These are phyloP conservation scores for Salvia hispanica DNA, from an alignment of 257 asterid species.

Conservation along the genomic window DNA sequence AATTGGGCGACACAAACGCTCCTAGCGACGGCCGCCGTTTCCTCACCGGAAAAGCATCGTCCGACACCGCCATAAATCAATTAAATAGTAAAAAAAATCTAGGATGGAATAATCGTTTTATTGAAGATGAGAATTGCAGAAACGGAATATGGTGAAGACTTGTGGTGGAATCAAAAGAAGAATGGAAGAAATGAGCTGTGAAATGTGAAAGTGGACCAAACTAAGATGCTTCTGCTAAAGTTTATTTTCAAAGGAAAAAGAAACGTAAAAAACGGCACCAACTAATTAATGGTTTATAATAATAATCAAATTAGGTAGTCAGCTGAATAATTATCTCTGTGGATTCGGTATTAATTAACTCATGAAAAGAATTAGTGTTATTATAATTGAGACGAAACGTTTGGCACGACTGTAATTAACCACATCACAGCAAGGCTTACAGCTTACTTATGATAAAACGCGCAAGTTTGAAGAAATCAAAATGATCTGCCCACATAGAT, in stretches of 20 bases:
- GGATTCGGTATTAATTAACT: conserved; percentile 21
- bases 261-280: conserved; percentile 16
- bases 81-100: not conserved
- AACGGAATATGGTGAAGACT: conserved; percentile 31
- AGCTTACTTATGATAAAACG: not conserved
- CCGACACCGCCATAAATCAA: conserved; percentile 58
- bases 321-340: conserved; percentile 21
- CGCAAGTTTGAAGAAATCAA: conserved; percentile 34
- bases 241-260: conserved; percentile 25
- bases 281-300: conserved; percentile 34
- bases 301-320: conserved; percentile 29
- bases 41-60: conserved; percentile 62
- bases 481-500: conserved; percentile 9
- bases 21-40: conserved; percentile 72
- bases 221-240: conserved; percentile 43
- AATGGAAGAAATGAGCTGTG: conserved; percentile 58
- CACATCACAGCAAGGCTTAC: conserved; percentile 29
- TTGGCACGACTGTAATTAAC: conserved; percentile 22
- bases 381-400: not conserved
- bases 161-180: conserved; percentile 41
- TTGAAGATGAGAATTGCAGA: conserved; percentile 20
- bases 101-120: not conserved
- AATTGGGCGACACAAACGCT: conserved; percentile 54
- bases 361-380: not conserved
- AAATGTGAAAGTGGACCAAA: conserved; percentile 58